Conservation (phyloP, 2,329 filamentous ascomycete species). For the Alternaria ethzedia region DNA sequence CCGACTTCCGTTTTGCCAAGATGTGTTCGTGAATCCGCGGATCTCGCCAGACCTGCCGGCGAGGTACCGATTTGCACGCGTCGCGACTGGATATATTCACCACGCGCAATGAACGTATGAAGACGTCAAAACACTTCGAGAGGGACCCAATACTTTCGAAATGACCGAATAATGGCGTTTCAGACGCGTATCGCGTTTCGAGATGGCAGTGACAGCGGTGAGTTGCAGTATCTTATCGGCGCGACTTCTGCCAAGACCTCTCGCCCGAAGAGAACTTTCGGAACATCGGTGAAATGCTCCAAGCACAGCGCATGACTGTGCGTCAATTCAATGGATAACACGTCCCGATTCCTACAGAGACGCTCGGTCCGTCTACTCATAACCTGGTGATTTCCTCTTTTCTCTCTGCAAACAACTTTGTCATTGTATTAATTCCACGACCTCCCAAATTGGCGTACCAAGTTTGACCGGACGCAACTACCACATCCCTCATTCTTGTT, state of each 20-base stretch:
- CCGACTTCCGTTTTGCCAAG: neutral
- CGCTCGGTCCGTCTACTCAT: neutral
- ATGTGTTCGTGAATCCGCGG: neutral
- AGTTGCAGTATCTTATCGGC: slow-evolving; percentile 1
- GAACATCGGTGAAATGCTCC: slow-evolving; percentile 14
- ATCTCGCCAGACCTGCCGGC: neutral
- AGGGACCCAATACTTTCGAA: neutral
- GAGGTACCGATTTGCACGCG: neutral
- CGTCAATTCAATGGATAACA: slow-evolving; percentile 9
- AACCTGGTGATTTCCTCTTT: neutral
- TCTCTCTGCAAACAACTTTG: neutral
- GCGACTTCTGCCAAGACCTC: slow-evolving; percentile 18
- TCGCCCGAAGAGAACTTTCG: slow-evolving; percentile 20
- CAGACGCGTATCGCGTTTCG: neutral
- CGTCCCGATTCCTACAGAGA: neutral
- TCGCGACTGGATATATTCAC: neutral
- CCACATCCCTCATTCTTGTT: neutral
- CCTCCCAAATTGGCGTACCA: neutral
- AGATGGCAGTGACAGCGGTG: slow-evolving; percentile 3
- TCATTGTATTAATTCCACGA: neutral
- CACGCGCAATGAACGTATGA: neutral
- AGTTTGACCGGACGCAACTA: neutral
- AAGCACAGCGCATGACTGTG: slow-evolving; percentile 14
- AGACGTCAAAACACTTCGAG: neutral
- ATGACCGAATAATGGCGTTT: neutral